A percentile compares a stretch with the other conserved stretches of the same genome.
Evolutionary conservation across 768 basidiomycete species (phyloP).

Genomic region (Boletellus emodensis): DNA sequence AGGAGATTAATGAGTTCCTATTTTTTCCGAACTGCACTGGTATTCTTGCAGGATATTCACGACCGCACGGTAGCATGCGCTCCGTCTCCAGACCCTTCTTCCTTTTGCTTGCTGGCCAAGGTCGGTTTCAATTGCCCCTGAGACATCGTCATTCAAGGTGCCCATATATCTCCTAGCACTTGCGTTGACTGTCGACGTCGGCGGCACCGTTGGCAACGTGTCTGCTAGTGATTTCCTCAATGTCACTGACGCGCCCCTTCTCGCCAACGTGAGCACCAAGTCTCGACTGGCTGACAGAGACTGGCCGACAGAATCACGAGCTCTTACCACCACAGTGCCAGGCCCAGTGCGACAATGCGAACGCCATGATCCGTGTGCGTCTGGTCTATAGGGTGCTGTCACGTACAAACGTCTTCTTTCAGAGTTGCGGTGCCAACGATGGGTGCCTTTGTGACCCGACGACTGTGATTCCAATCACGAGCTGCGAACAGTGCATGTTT

Average conservation of each 20-base stretch:
- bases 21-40: conserved; percentile 1
- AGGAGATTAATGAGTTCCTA: not conserved
- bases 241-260: conserved; percentile 32
- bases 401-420: conserved; percentile 1
- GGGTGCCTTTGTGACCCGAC: conserved; percentile 51
- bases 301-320: not conserved
- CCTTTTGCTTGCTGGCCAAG: conserved; percentile 54
- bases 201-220: conserved; percentile 34
- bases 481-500: conserved; percentile 71
- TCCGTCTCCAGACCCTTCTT: conserved; percentile 23
- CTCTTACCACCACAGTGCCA: conserved; percentile 20
- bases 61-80: conserved; percentile 22
- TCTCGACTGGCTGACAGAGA: too few species aligned
- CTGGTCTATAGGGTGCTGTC: not conserved
- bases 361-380: conserved; percentile 24
- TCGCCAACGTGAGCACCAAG: conserved; percentile 24
- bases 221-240: conserved; percentile 43
- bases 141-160: not conserved
- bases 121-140: conserved; percentile 31
- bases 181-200: conserved; percentile 49
- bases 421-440: conserved; percentile 43
- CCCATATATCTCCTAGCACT: conserved; percentile 25
- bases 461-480: conserved; percentile 41
- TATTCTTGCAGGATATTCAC: conserved; percentile 35
- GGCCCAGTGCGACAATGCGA: conserved; percentile 26